These are phyloP conservation scores for Xanthoconium purpureum DNA, from an alignment of 768 basidiomycete genomes.

Conservation along the genomic window DNA sequence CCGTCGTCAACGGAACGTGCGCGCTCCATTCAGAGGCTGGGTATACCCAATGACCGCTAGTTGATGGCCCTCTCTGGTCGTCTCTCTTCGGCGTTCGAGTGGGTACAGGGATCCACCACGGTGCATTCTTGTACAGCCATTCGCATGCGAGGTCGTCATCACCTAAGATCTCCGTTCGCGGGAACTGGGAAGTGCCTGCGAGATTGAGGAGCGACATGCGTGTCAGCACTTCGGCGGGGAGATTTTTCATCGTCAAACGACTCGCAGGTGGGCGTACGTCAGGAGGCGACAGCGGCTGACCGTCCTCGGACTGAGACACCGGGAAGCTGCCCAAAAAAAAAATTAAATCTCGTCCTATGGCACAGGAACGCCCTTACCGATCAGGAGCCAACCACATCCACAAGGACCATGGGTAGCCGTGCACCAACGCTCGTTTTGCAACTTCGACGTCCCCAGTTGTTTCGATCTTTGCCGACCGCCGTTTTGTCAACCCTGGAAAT, in stretches of 20 bases:
- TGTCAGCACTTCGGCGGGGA: background rate
- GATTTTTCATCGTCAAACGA: background rate
- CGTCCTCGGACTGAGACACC: background rate
- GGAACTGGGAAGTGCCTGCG: background rate
- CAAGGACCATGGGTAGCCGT: background rate
- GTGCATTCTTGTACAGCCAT: background rate
- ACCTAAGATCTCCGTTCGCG: background rate
- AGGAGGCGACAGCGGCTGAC: too few species aligned
- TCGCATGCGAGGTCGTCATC: background rate
- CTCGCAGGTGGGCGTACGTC: background rate
- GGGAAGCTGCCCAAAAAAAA: background rate
- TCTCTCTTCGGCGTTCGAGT: background rate
- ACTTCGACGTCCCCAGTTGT: background rate
- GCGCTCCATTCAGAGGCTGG: background rate
- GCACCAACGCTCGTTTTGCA: background rate
- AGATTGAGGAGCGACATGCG: background rate
- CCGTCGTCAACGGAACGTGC: background rate
- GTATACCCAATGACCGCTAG: background rate
- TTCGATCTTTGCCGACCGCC: background rate
- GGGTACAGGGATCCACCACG: background rate
- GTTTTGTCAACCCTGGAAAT: background rate
- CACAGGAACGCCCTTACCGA: background rate
- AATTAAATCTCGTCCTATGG: background rate
- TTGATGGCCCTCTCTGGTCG: background rate
- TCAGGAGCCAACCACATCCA: slow-evolving; percentile 1